Base-by-base conservation (phyloP, 2,329 filamentous ascomycete species). In the Xylaria polymorpha region DNA sequence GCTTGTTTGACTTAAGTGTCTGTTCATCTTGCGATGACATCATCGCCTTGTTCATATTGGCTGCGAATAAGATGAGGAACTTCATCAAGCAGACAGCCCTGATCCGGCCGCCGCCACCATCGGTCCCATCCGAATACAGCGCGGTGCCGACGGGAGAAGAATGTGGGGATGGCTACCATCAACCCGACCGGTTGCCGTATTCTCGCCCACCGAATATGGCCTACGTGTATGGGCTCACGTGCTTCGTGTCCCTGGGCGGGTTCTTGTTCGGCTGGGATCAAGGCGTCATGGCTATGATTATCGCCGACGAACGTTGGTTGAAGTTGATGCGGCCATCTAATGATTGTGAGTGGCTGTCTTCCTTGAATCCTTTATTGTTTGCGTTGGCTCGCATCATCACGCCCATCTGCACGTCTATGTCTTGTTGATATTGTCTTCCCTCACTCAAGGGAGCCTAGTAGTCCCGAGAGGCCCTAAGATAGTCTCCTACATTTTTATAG, bases 191-290 rank as follows among this genome's bases (percentile, higher is more conserved):
- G 18, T 12, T 37, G 15, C 25, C 20, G 1, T 39, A 20, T n/a
- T 14, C 63, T 14, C 76, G 76, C 1, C 74, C 70, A 12, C 69
- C 77, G 9, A 75, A 76, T 48, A 72, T 78, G 58, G 64, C 63
- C 18, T 79, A 78, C 69, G 77, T 79, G 22, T 77, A 78, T 64
- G 68, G 71, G 8, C 75, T 78, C 65, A 78, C 77, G 8, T 71
- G 72, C 12, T 77, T 77, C 63, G 74, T 76, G 8, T 76, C 74
- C 15, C 58, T 76, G 9, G 76, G 77, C 10, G 75, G 69, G 10
- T 78, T 79, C 64, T 73, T 79, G 46, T 78, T 78, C 39, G 77
- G 77, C 32, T 78, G 76, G 76, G 74, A 77, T 46, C 76, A 78
- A 46, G 76, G 77, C 14, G 76, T 77, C 22, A 78, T 78, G 76